These are phyloP conservation scores for Candida qinlingensis DNA, from an alignment of 805 yeast species.

Conservation along the genomic window DNA sequence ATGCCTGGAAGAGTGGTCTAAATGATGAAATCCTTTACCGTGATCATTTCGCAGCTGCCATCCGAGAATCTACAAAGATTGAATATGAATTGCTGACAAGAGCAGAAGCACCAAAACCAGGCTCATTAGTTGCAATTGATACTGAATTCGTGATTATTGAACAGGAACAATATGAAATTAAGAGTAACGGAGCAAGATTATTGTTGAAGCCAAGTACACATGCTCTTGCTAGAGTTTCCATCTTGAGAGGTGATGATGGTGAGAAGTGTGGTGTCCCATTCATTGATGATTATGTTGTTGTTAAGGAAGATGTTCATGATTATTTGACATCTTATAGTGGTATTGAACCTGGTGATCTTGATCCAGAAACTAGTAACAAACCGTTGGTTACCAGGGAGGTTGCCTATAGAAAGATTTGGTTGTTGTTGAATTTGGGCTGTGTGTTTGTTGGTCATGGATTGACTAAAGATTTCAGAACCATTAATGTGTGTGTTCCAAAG, in stretches of 20 bases:
- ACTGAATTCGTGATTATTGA: constrained; percentile 89
- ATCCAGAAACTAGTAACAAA: constrained; percentile 57
- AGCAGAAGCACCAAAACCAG: constrained; percentile 68
- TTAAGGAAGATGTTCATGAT: constrained; percentile 67
- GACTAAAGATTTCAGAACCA: constrained; percentile 85
- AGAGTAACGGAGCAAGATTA: constrained; percentile 62
- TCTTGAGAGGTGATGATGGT: constrained; percentile 66
- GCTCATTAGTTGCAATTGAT: constrained; percentile 84
- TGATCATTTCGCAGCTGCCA: constrained; percentile 68
- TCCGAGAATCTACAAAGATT: constrained; percentile 48
- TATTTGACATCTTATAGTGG: constrained; percentile 90
- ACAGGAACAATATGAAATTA: constrained; percentile 75
- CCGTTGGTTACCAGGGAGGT: constrained; percentile 75
- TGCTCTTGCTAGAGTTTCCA: constrained; percentile 86
- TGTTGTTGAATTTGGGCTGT: constrained; percentile 81
- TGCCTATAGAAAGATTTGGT: constrained; percentile 87
- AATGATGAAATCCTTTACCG: constrained; percentile 64
- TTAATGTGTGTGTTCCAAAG: constrained; percentile 83
- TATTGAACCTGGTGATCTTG: constrained; percentile 87
- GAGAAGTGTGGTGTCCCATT: constrained; percentile 67
- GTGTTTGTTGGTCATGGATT: constrained; percentile 94
- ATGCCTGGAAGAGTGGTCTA: constrained; percentile 44
- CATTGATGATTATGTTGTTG: constrained; percentile 87
- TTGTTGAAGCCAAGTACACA: constrained; percentile 69
- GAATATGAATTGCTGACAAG: constrained; percentile 67